Conservation (phyloP, 2,329 filamentous ascomycete genomes). For the Eurotiales sp. region DNA sequence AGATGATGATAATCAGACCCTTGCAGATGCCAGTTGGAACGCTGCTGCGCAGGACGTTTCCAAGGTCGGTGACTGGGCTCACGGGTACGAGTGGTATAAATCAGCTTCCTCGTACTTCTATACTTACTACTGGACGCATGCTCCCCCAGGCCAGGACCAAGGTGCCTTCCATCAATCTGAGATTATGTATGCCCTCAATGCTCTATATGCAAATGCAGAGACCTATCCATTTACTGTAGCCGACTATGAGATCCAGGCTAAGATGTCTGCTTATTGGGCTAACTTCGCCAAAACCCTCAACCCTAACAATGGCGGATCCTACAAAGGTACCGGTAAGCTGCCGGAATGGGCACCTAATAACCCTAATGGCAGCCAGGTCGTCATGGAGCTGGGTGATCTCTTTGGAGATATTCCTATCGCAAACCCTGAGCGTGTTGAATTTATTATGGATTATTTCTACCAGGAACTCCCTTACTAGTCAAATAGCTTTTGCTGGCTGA, state of each 20-base stretch:
- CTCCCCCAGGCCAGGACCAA: slow-evolving; percentile 31
- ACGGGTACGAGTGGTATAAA: slow-evolving; percentile 26
- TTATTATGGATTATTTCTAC: slow-evolving; percentile 5
- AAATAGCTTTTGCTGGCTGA: no score
- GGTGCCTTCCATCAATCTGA: slow-evolving; percentile 39
- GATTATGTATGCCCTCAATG: slow-evolving; percentile 38
- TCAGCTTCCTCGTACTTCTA: slow-evolving; percentile 26
- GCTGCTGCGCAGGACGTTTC: slow-evolving; percentile 25
- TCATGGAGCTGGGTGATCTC: slow-evolving; percentile 4
- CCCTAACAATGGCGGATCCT: slow-evolving; percentile 19
- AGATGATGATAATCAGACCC: slow-evolving; percentile 19
- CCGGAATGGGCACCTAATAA: neutral
- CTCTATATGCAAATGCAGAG: slow-evolving; percentile 31
- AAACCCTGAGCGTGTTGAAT: neutral
- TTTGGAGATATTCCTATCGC: neutral
- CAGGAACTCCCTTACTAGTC: slow-evolving; percentile 1
- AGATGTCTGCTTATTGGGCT: slow-evolving; percentile 33
- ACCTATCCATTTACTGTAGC: slow-evolving; percentile 21
- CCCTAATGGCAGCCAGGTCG: neutral
- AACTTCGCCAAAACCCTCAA: slow-evolving; percentile 33
- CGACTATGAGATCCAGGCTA: slow-evolving; percentile 28
- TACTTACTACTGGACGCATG: slow-evolving; percentile 37
- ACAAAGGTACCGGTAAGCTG: neutral
- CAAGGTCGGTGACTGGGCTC: slow-evolving; percentile 26
- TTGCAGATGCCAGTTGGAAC: slow-evolving; percentile 24